Evolutionary conservation across 192 early-diverging fungal species (phyloP), one percentile per base, ranked within the genome.

Genomic region (Obelidium mucronatum): DNA sequence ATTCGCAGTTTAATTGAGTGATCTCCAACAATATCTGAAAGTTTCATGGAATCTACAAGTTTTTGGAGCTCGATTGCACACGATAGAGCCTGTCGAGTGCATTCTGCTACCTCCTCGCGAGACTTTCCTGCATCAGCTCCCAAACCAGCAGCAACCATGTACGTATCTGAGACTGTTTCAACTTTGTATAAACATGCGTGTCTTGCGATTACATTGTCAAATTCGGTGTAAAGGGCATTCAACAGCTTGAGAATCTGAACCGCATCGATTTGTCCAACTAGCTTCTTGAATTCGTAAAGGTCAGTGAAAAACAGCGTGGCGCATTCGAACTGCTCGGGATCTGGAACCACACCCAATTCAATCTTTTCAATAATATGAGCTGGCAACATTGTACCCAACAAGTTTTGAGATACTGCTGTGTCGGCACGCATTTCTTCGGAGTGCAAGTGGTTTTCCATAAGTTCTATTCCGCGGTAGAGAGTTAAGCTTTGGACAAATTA

Each of bases 121-220:
- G 13, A 31, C 30, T 26, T 55, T 8, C 31, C 36, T 40, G 40
- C 40, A 8, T 58, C 17, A 17, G 26, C 33, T 40, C 37, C 31
- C 15, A 77, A 48, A 30, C 76, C 76, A 26, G 76, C 66, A 67
- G 76, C 76, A 19, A 77, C 67, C 65, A 77, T 77, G 76, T 77
- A 77, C 8, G 76, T 70, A 56, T 70, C 67, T 3, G 65, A 55
- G n/a, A 70, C 65, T 26, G 55, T 65, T 59, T 68, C 76, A 24
- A 77, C 67, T 66, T 68, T 77, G 76, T 77, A 77, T 28, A 77
- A 58, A 8, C 13, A n/a, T 24, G 52, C 6, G 40, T 70, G 60
- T 34, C 44, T 58, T 31, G 59, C 24, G 40, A 77, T 77, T 36
- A 77, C 39, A 11, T 33, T 26, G 44, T 77, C 76, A 48, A 77